Percentiles rank a stretch among this genome's conserved stretches.
Evolutionary conservation across 176 grass and related monocot species (phyloP).

Genomic region (Tillandsia leiboldiana): DNA sequence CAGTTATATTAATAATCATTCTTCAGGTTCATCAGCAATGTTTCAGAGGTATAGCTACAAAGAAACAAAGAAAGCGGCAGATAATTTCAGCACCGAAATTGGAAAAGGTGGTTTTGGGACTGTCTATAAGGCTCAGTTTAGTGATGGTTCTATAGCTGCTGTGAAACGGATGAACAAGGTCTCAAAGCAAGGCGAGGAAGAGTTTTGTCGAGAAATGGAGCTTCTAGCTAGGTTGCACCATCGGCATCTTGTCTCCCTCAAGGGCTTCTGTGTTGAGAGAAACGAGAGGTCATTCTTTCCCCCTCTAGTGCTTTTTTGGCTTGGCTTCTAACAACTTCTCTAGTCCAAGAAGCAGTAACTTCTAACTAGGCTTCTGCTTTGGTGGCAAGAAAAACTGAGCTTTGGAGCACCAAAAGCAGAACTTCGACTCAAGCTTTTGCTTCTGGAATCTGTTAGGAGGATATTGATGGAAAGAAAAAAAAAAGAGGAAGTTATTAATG

Average conservation of each 20-base stretch:
- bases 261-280: slow-evolving; percentile 81
- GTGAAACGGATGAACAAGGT: slow-evolving; percentile 98
- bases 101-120: slow-evolving; percentile 98
- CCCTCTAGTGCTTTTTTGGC: neutral
- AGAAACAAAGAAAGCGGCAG: slow-evolving; percentile 63
- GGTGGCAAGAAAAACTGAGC: too few species aligned
- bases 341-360: too few species aligned
- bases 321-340: neutral
- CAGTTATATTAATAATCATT: neutral
- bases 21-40: slow-evolving; percentile 81
- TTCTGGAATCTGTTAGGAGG: too few species aligned
- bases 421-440: too few species aligned
- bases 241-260: slow-evolving; percentile 89
- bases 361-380: too few species aligned
- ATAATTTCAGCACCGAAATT: slow-evolving; percentile 72
- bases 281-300: slow-evolving; percentile 56
- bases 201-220: slow-evolving; percentile 93
- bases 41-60: slow-evolving; percentile 75
- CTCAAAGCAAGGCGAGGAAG: slow-evolving; percentile 90
- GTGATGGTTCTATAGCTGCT: slow-evolving; percentile 54
- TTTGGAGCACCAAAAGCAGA: too few species aligned
- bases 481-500: neutral
- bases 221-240: slow-evolving; percentile 91
- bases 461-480: too few species aligned
- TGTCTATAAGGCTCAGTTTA: slow-evolving; percentile 75